Percentiles rank a stretch among this genome's conserved stretches.
These are phyloP conservation scores for Dryas octopetala DNA, from an alignment of 306 rosid species.

Conservation along the genomic window DNA sequence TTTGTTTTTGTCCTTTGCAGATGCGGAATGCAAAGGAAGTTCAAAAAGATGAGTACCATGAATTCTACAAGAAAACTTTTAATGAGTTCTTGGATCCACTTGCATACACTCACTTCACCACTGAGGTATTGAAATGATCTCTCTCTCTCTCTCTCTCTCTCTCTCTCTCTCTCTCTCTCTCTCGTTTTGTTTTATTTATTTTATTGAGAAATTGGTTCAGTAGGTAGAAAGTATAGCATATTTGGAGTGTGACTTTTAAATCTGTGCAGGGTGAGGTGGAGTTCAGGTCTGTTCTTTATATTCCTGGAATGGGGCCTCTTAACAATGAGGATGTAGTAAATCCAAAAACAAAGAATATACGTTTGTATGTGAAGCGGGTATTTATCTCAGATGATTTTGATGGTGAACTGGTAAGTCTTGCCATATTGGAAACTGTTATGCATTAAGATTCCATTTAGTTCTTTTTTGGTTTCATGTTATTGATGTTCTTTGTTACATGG, in stretches of 20 bases:
- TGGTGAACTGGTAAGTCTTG: slow-evolving; percentile 87
- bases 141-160: background rate
- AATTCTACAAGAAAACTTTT: slow-evolving; percentile 88
- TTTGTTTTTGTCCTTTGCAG: slow-evolving; percentile 40
- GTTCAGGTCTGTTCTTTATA: slow-evolving; percentile 84
- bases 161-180: background rate
- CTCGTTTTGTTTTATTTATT: background rate
- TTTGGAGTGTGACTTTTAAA: slow-evolving; percentile 26
- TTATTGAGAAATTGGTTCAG: background rate
- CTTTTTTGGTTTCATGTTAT: slow-evolving; percentile 4
- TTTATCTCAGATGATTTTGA: slow-evolving; percentile 99
- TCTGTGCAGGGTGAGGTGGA: slow-evolving; percentile 91
- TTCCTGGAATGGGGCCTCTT: slow-evolving; percentile 97
- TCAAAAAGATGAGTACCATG: slow-evolving; percentile 78
- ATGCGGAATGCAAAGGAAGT: slow-evolving; percentile 90
- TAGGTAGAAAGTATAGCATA: background rate
- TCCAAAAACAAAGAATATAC: slow-evolving; percentile 93
- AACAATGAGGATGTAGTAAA: slow-evolving; percentile 91
- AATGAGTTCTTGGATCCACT: slow-evolving; percentile 91
- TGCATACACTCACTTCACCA: slow-evolving; percentile 85
- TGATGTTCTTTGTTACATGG: background rate
- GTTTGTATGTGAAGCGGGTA: slow-evolving; percentile 88
- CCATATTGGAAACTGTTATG: background rate
- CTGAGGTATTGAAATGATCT: slow-evolving; percentile 59
- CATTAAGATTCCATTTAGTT: slow-evolving; percentile 10